A percentile compares a stretch with the other conserved stretches of the same genome.
Conservation (phyloP, 108 stramenopile genomes). For the Stephanodiscus minutulus region DNA sequence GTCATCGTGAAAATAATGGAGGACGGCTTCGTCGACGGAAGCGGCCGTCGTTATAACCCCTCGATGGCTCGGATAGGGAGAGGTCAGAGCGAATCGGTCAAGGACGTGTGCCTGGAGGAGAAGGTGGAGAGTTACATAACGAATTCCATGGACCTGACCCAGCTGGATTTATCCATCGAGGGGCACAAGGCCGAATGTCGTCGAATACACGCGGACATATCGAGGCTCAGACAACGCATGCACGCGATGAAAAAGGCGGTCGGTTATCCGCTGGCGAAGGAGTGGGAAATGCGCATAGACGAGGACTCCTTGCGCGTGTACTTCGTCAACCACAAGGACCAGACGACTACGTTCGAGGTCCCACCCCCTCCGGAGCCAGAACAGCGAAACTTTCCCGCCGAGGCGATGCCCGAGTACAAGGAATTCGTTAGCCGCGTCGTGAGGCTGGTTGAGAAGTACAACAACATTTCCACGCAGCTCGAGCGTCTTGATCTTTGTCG, state of each 20-base stretch:
- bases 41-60: conserved; percentile 89
- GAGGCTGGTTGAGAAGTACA: conserved; percentile 78
- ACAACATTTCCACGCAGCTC: conserved; percentile 60
- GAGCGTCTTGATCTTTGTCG: conserved; percentile 65
- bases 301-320: conserved; percentile 68
- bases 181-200: conserved; percentile 72
- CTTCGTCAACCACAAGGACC: conserved; percentile 88
- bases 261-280: conserved; percentile 71
- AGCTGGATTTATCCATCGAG: conserved; percentile 65
- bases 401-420: conserved; percentile 83
- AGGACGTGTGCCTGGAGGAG: conserved; percentile 73
- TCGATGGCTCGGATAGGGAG: conserved; percentile 89
- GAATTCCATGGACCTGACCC: conserved; percentile 57
- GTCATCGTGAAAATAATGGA: conserved; percentile 92
- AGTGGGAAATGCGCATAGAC: conserved; percentile 94
- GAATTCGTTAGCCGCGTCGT: conserved; percentile 67
- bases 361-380: conserved; percentile 86
- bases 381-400: conserved; percentile 58
- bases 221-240: conserved; percentile 60
- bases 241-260: conserved; percentile 70
- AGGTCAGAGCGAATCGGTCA: conserved; percentile 67
- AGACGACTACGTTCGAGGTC: conserved; percentile 74
- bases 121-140: conserved; percentile 72
- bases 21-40: conserved; percentile 93
- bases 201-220: conserved; percentile 63